Base-by-base conservation (phyloP, 78 protist genomes). In the Creolimax fragrantissima region DNA sequence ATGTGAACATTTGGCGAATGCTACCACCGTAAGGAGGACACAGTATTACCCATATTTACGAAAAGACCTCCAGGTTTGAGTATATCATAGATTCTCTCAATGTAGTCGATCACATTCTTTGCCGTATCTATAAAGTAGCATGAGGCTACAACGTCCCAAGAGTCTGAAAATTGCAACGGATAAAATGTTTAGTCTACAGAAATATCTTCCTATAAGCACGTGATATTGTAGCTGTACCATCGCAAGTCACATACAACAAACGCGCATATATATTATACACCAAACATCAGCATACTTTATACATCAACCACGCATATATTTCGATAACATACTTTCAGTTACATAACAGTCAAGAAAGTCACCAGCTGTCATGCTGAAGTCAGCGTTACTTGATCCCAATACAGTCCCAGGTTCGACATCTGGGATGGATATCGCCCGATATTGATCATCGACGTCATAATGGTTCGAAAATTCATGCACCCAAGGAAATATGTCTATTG, bases 101-200 rank as follows among this genome's bases (percentile, higher is more conserved):
- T 35, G 86, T 97, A 98, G 44, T 97, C 94, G 5, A 96, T 17
- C 7, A 97, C 83, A 89, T 97, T 95, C 89, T 91, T 90, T 2
- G 99, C 99, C 11, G 99, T 98, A 94, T 98, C 99, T 43, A 98
- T 42, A 93, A 98, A 98, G 93, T 96, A 98, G 35, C 97, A 96
- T 32, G 97, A 95, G 41, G 92, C 92, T 37, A 98, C 92, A 7
- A 85, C 85, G 81, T 97, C 97, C 93, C 95, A 98, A 37, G 90
- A 41, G 35, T 91, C 93, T 17, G 90, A 58, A 32, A 32, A 17
- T 11, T 58, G 11, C 17, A 17, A 17, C 17, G 74, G 11, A 32
- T 32, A 32, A 11, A 58, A 17, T 58, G 17, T 32, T 17, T 58
- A 17, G 74, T 58, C 17, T 58, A 17, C 11, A 32, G 11, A 17